Evolutionary conservation across 768 basidiomycete species (phyloP).

Genomic region (Agaricus blazei): DNA sequence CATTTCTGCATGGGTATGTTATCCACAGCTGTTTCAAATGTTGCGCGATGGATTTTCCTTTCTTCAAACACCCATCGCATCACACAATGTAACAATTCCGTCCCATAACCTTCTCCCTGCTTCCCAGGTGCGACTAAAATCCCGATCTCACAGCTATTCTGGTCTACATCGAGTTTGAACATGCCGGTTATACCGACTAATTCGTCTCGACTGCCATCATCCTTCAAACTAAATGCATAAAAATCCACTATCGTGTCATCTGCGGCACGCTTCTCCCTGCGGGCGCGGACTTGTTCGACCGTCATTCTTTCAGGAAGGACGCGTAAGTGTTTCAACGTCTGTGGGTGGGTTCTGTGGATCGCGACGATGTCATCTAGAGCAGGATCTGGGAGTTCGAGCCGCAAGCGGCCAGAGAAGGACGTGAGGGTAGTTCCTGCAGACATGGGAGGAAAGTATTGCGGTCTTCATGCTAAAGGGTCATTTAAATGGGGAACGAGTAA

Average conservation of each 20-base stretch:
- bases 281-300: slow-evolving; percentile 27
- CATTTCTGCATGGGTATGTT: slow-evolving; percentile 41
- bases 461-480: not conserved
- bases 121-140: slow-evolving; percentile 32
- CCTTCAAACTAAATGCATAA: slow-evolving; percentile 25
- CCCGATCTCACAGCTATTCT: slow-evolving; percentile 35
- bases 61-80: slow-evolving; percentile 38
- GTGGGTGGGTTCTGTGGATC: slow-evolving; percentile 32
- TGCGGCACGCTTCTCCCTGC: slow-evolving; percentile 28
- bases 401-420: slow-evolving; percentile 29
- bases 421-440: slow-evolving; percentile 20
- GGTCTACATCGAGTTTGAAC: slow-evolving; percentile 30
- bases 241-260: slow-evolving; percentile 31
- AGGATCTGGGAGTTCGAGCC: slow-evolving; percentile 27
- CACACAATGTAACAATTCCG: slow-evolving; percentile 37
- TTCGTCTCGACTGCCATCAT: slow-evolving; percentile 17
- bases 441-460: not conserved
- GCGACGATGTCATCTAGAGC: slow-evolving; percentile 31
- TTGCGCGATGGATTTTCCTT: slow-evolving; percentile 33
- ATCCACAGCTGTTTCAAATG: slow-evolving; percentile 35
- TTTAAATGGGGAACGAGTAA: not conserved
- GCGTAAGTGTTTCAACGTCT: slow-evolving; percentile 30
- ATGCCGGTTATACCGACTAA: slow-evolving; percentile 34
- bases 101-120: slow-evolving; percentile 34
- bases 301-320: slow-evolving; percentile 32